Base-by-base conservation (phyloP, 1,284 basidiomycete genomes). In the Ganoderma lucidum region DNA sequence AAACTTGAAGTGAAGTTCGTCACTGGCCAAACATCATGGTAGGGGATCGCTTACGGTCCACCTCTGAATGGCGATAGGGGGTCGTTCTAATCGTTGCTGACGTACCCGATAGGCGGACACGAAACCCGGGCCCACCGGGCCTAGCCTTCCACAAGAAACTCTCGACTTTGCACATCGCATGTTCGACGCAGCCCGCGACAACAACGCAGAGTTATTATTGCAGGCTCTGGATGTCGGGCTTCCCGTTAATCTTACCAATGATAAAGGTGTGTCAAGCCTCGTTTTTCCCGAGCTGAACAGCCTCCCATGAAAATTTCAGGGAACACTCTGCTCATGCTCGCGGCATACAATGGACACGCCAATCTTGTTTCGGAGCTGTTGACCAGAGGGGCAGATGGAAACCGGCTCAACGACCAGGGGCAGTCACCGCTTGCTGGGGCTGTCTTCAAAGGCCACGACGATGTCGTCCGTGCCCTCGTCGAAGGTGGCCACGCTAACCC, bases 381-480 rank as follows among this genome's bases (percentile, higher is more conserved):
- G 51, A 73, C 78, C 6, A 83, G 85, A 37, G 87, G 88, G 1
- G 92, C 88, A 48, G 92, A 95, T 78, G 86, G 89, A 0, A 90
- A 96, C 76, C 85, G 88, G 28, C 77, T 90, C 45, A 96, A 96
- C 78, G 93, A 93, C 71, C 84, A 87, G 4, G 90, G 89, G 0
- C 95, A 96, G 77, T 91, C 91, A n/a, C 90, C 93, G 39, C 80
- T 96, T 9, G 92, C 94, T 1, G 95, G 94, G 3, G 94, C 93
- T 0, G 89, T 96, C 1, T 96, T 95, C 83, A 96, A 96, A 75
- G 83, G 83, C 3, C 80, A 84, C 75, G 85, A 88, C 65, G 88
- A 88, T 1, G 85, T 96, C 51, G 90, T 94, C 0, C 82, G 81
- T 12, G 80, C 84, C 4, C 84, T 96, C 12, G 78, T 90, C 37